A percentile compares a stretch with the other conserved stretches of the same genome.
Evolutionary conservation across 495 filamentous ascomycete genomes (phyloP).

Genomic region (Amniculicola lignicola): DNA sequence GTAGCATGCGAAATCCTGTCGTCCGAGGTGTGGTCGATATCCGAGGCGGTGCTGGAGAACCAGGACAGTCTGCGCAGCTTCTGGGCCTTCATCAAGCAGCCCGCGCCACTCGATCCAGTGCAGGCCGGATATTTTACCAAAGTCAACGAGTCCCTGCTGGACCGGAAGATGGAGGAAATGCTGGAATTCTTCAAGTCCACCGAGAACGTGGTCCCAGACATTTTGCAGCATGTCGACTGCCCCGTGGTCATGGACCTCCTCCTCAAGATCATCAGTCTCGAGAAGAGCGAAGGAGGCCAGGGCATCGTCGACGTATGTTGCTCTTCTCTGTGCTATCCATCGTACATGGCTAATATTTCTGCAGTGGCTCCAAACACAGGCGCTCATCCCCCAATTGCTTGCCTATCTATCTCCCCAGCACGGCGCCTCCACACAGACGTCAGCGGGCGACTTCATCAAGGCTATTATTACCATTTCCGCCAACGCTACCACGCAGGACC

Average conservation of each 20-base stretch:
- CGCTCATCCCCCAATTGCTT: slow-evolving; percentile 84
- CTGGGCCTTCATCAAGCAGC: slow-evolving; percentile 82
- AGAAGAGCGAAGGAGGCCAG: slow-evolving; percentile 85
- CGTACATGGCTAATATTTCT: too few species aligned
- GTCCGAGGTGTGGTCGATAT: slow-evolving; percentile 94
- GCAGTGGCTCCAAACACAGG: slow-evolving; percentile 89
- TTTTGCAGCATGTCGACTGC: slow-evolving; percentile 92
- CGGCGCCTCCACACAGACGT: slow-evolving; percentile 84
- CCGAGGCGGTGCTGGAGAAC: slow-evolving; percentile 86
- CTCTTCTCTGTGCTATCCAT: neutral
- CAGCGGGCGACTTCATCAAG: slow-evolving; percentile 96
- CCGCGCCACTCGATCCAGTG: slow-evolving; percentile 78
- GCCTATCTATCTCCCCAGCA: slow-evolving; percentile 82
- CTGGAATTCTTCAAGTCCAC: slow-evolving; percentile 79
- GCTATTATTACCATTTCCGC: slow-evolving; percentile 98
- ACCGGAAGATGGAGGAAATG: slow-evolving; percentile 98
- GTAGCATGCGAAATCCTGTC: slow-evolving; percentile 90
- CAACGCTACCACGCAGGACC: slow-evolving; percentile 95
- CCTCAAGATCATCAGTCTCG: slow-evolving; percentile 94
- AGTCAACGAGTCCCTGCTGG: slow-evolving; percentile 92
- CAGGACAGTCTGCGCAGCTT: slow-evolving; percentile 72
- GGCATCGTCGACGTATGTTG: slow-evolving; percentile 87
- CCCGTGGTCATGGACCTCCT: slow-evolving; percentile 98
- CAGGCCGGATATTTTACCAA: slow-evolving; percentile 99
- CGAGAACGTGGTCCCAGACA: slow-evolving; percentile 73